Evolutionary conservation across 441 rosid species (phyloP), one percentile per base, ranked within the genome.

Genomic region (Flueggea neowawraea): DNA sequence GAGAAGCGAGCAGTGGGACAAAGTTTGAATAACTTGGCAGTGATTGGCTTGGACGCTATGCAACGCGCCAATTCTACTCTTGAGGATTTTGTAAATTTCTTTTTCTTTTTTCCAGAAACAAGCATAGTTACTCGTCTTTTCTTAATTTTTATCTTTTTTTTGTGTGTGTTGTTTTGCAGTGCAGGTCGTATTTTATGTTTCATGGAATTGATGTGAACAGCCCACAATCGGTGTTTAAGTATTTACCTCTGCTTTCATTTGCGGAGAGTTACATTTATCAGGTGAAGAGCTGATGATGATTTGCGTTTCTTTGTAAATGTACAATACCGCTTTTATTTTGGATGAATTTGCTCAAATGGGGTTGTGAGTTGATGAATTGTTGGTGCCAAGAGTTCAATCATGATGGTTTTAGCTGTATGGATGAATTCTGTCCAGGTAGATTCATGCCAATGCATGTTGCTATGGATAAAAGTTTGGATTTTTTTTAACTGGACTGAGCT

Each of bases 171-270:
- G 45, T 43, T 43, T 43, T 43, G 66, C 91, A 93, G 96, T 84
- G 96, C 84, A 83, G 97, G 67, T 93, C 96, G 64, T 93, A 93
- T 65, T 90, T 88, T 75, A 93, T 93, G 97, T 90, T 93, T 78
- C 96, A 87, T 63, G 86, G 74, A 13, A 65, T 90, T 80, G 89
- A 90, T 57, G 70, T 82, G 57, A 82, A 74, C 70, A 52, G 56
- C 28, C 97, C 90, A 0, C 78, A 78, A 62, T 64, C 76, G 58
- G 12, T 88, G 55, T 88, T 90, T 82, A 77, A 73, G 71, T 83
- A 81, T 75, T 75, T 93, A 60, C 97, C 98, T 0, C 59, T 82
- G 66, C 93, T 93, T 66, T 77, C 87, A 48, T 90, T 84, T 76
- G 74, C 88, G 6, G 95, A 90, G 77, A 85, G 96, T 69, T 90